These are phyloP conservation scores for Neoboletus subvelutipes DNA, from an alignment of 768 basidiomycete genomes.

Conservation along the genomic window DNA sequence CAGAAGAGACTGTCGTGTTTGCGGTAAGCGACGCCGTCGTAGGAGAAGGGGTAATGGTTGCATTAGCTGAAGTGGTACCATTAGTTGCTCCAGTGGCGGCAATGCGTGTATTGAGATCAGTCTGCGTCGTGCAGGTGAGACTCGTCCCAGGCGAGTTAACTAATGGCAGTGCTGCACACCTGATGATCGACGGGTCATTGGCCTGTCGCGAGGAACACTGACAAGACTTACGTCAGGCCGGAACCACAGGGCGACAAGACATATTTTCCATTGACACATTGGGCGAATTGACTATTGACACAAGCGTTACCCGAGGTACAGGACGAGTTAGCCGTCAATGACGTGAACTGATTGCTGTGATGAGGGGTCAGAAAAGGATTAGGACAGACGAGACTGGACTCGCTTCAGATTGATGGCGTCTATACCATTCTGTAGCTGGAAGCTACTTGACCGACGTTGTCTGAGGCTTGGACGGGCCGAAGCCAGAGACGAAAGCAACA, in stretches of 20 bases:
- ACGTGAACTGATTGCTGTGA: slow-evolving; percentile 22
- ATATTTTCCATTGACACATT: slow-evolving; percentile 50
- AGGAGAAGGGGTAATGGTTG: slow-evolving; percentile 16
- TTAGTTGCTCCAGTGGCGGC: slow-evolving; percentile 34
- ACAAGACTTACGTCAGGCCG: slow-evolving; percentile 17
- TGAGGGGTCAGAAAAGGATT: slow-evolving; percentile 1
- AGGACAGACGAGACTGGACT: slow-evolving; percentile 5
- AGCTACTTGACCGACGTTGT: slow-evolving; percentile 23
- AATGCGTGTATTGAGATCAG: slow-evolving; percentile 48
- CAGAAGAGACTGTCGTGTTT: slow-evolving; percentile 3
- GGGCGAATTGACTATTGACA: slow-evolving; percentile 48
- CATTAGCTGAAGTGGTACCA: slow-evolving; percentile 21
- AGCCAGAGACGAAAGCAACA: slow-evolving; percentile 27
- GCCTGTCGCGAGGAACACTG: not conserved
- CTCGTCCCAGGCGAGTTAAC: slow-evolving; percentile 49
- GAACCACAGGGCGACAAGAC: slow-evolving; percentile 23
- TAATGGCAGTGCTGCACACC: slow-evolving; percentile 46
- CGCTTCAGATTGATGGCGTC: slow-evolving; percentile 44
- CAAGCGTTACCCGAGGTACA: slow-evolving; percentile 47
- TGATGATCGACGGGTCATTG: not conserved
- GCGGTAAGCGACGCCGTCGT: not conserved
- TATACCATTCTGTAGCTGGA: slow-evolving; percentile 41
- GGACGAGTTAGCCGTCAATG: slow-evolving; percentile 32
- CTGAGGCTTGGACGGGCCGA: slow-evolving; percentile 38
- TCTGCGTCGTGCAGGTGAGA: slow-evolving; percentile 51